Conservation (phyloP, 441 rosid species). For the Euphorbia celastroides region DNA sequence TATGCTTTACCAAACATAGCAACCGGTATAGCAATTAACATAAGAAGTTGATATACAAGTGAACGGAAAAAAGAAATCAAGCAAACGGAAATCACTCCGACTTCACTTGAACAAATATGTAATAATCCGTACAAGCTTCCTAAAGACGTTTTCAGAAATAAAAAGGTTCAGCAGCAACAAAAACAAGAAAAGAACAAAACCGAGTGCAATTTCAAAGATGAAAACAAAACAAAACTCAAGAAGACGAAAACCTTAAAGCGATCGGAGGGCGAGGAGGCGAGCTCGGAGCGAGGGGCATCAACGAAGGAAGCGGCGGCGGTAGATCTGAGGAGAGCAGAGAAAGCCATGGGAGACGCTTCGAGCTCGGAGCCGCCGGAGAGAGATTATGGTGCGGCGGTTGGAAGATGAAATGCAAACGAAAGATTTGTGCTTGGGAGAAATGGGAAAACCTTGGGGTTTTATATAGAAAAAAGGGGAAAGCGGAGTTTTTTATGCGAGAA, state of each 20-base stretch:
- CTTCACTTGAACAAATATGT: not conserved
- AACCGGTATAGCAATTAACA: not conserved
- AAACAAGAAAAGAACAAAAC: not conserved
- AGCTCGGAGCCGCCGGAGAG: slow-evolving; percentile 19
- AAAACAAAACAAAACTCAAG: not conserved
- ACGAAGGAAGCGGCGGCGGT: slow-evolving; percentile 34
- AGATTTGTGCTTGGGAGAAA: not conserved
- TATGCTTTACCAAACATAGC: not conserved
- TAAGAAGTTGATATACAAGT: not conserved
- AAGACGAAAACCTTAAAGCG: slow-evolving; percentile 40
- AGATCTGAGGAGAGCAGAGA: slow-evolving; percentile 63
- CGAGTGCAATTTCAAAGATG: not conserved
- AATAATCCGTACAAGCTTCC: not conserved
- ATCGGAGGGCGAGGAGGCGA: slow-evolving; percentile 35
- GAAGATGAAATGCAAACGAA: slow-evolving; percentile 3
- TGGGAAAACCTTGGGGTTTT: not conserved
- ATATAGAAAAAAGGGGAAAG: not conserved
- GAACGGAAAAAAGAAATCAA: not conserved
- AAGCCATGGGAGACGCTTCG: slow-evolving; percentile 39
- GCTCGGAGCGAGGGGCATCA: slow-evolving; percentile 29
- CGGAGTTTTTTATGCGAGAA: slow-evolving; percentile 26
- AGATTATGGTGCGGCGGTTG: slow-evolving; percentile 25
- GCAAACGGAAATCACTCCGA: not conserved
- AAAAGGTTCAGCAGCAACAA: not conserved
- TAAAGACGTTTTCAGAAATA: not conserved